A percentile compares a stretch with the other conserved stretches of the same genome.
Evolutionary conservation across 352 stramenopile species (phyloP).

Genomic region (Phytophthora quininea): DNA sequence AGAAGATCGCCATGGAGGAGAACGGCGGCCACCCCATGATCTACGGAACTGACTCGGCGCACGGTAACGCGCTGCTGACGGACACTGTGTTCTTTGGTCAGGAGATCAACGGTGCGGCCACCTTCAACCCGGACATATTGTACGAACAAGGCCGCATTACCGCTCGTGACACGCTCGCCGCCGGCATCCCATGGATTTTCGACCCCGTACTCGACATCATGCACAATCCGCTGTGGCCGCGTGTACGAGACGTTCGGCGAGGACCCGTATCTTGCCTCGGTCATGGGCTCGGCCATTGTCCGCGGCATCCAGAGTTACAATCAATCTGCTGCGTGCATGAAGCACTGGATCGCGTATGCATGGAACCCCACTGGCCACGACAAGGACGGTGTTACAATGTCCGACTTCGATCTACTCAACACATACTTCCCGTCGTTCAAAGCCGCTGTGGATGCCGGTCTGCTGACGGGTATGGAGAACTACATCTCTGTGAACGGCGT

Average conservation of each 20-base stretch:
- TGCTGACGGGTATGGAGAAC: no score
- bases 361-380: no score
- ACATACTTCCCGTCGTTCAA: no score
- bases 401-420: no score
- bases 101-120: conserved; percentile 80
- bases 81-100: conserved; percentile 76
- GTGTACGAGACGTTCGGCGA: conserved; percentile 35
- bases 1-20: conserved; percentile 64
- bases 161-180: conserved; percentile 41
- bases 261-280: conserved; percentile 69
- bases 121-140: conserved; percentile 75
- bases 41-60: conserved; percentile 84
- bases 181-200: conserved; percentile 86
- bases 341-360: no score
- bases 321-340: conserved; percentile 51
- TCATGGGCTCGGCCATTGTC: conserved; percentile 67
- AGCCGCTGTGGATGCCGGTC: no score
- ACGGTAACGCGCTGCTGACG: conserved; percentile 78
- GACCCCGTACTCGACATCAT: conserved; percentile 72
- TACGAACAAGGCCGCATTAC: conserved; percentile 36
- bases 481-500: no score
- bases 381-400: no score
- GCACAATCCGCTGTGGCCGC: conserved; percentile 81
- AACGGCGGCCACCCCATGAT: conserved; percentile 57
- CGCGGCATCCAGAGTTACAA: conserved; percentile 65